These are phyloP conservation scores for Fusarium protoensiforme DNA, from an alignment of 2,329 filamentous ascomycete genomes.

Conservation along the genomic window DNA sequence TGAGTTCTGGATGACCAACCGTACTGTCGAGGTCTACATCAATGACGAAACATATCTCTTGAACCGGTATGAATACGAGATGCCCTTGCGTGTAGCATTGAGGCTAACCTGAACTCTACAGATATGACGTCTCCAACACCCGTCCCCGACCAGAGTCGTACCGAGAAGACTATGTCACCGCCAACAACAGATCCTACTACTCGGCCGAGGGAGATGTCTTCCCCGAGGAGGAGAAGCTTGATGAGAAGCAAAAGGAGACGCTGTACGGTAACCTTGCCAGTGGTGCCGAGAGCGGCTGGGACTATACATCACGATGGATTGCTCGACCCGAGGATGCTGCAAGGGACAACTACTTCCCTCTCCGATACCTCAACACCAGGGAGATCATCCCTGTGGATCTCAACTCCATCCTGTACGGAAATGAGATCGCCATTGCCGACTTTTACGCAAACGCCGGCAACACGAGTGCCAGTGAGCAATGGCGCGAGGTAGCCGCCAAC, in stretches of 20 bases:
- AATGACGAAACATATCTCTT: slow-evolving; percentile 63
- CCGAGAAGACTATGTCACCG: slow-evolving; percentile 72
- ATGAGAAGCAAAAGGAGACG: slow-evolving; percentile 60
- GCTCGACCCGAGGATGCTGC: slow-evolving; percentile 67
- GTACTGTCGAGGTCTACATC: slow-evolving; percentile 63
- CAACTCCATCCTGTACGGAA: slow-evolving; percentile 75
- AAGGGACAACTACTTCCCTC: slow-evolving; percentile 71
- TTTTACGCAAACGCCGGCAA: slow-evolving; percentile 66
- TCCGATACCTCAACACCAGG: slow-evolving; percentile 70
- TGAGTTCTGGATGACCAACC: slow-evolving; percentile 70
- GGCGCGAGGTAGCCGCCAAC: slow-evolving; percentile 59
- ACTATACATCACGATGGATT: slow-evolving; percentile 71
- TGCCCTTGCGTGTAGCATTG: neutral
- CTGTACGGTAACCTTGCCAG: slow-evolving; percentile 73
- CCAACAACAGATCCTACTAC: slow-evolving; percentile 74
- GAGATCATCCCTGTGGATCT: slow-evolving; percentile 72
- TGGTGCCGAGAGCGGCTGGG: slow-evolving; percentile 74
- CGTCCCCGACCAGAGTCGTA: slow-evolving; percentile 76
- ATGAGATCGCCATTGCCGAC: slow-evolving; percentile 68
- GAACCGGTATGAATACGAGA: slow-evolving; percentile 58
- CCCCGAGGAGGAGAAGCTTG: slow-evolving; percentile 61
- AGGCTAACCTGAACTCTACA: slow-evolving; percentile 28
- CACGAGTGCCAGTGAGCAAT: slow-evolving; percentile 58
- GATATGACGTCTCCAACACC: slow-evolving; percentile 71
- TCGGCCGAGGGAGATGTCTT: slow-evolving; percentile 68